phyloP scores from a whole-genome alignment of 108 stramenopile species.

The Ochromonas danica region DNA sequence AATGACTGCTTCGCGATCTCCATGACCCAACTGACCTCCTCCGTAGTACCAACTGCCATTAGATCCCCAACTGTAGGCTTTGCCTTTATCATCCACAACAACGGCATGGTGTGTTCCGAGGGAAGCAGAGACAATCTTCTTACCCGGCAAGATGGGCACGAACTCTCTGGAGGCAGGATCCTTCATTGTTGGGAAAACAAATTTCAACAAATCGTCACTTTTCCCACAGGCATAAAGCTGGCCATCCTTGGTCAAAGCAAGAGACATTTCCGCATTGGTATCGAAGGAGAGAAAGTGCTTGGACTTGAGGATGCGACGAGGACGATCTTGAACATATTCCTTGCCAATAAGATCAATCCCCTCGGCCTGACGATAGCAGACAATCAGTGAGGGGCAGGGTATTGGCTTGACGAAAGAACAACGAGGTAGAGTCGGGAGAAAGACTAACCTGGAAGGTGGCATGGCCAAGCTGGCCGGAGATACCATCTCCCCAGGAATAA shows the following conservation, averaged over 20 bases:
- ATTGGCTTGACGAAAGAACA: too few relatives aligned
- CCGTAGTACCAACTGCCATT: slow-evolving; percentile 46
- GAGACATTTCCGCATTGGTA: slow-evolving; percentile 5
- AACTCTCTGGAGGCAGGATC: not conserved
- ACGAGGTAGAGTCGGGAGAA: slow-evolving; percentile 18
- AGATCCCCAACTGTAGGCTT: slow-evolving; percentile 51
- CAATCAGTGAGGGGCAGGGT: slow-evolving; percentile 11
- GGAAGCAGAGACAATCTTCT: slow-evolving; percentile 39
- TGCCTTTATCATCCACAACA: slow-evolving; percentile 44
- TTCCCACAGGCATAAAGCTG: slow-evolving; percentile 35
- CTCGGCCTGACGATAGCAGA: not conserved
- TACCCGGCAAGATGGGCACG: slow-evolving; percentile 32
- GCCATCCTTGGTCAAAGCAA: slow-evolving; percentile 34
- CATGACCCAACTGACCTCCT: slow-evolving; percentile 51
- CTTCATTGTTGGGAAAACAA: not conserved
- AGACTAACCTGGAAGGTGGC: slow-evolving; percentile 26
- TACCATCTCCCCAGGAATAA: slow-evolving; percentile 43
- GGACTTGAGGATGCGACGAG: slow-evolving; percentile 10
- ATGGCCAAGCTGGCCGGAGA: slow-evolving; percentile 41
- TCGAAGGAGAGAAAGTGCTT: not conserved
- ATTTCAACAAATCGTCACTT: too few relatives aligned
- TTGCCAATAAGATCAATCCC: not conserved
- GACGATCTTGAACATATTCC: not conserved
- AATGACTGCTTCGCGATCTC: slow-evolving; percentile 23
- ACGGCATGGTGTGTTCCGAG: slow-evolving; percentile 49